phyloP scores from a whole-genome alignment of 1,284 basidiomycete species.

The Erythrobasidium hasegawianum region DNA sequence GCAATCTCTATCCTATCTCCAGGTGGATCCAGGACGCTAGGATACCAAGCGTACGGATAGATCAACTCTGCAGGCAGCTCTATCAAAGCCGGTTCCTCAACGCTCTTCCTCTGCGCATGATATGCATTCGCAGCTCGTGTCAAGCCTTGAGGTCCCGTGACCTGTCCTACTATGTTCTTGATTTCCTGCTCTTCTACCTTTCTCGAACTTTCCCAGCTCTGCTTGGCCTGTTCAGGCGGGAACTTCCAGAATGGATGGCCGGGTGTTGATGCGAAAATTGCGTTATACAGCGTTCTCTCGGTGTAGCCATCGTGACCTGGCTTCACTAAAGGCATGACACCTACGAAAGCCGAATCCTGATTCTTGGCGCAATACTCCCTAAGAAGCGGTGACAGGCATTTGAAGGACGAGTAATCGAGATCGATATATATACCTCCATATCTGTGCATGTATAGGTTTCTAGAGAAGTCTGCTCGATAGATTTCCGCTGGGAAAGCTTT shows the following conservation, averaged over 20 bases:
- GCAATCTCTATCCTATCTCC: neutral
- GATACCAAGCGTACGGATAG: constrained; percentile 13
- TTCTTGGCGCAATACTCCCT: neutral
- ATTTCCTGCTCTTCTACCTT: neutral
- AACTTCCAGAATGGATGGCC: constrained; percentile 29
- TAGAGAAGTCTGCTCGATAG: constrained; percentile 26
- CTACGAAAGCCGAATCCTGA: neutral
- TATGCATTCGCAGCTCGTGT: neutral
- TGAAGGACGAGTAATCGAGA: constrained; percentile 9
- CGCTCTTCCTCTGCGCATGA: neutral
- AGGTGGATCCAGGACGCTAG: neutral
- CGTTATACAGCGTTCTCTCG: constrained; percentile 13
- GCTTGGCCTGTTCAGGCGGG: neutral
- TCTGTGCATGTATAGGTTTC: constrained; percentile 33
- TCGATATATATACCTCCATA: constrained; percentile 12
- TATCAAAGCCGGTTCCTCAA: neutral
- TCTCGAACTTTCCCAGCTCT: neutral
- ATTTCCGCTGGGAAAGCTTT: constrained; percentile 18
- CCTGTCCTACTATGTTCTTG: neutral
- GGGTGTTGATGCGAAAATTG: constrained; percentile 29
- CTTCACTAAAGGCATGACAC: neutral
- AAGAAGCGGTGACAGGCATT: neutral
- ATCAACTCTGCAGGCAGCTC: neutral
- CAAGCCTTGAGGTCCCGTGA: neutral
- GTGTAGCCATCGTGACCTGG: neutral